These are phyloP conservation scores for Sarocladium strictum DNA, from an alignment of 2,329 filamentous ascomycete genomes.

Conservation along the genomic window DNA sequence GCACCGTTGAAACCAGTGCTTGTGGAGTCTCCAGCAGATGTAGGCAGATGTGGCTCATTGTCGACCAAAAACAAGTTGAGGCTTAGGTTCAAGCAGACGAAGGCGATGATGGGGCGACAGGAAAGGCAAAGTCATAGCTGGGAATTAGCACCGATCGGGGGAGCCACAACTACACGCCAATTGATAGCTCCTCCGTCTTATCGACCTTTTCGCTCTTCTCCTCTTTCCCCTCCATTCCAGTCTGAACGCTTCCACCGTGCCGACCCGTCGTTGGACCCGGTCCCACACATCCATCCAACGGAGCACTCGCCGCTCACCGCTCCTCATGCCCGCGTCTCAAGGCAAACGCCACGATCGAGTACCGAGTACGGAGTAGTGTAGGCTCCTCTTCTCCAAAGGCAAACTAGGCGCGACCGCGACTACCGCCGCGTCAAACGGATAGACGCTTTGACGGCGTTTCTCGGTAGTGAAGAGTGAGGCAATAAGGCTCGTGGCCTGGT, in stretches of 20 bases:
- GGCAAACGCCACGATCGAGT: constrained; percentile 3
- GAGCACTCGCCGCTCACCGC: not conserved
- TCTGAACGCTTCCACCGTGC: not conserved
- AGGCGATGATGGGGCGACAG: not conserved
- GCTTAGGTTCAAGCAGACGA: no score
- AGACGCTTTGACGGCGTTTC: not conserved
- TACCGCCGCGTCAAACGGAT: not conserved
- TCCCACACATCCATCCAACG: constrained; percentile 1
- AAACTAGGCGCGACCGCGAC: not conserved
- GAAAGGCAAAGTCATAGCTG: not conserved
- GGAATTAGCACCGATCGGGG: not conserved
- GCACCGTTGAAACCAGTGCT: not conserved
- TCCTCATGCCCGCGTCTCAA: constrained; percentile 3
- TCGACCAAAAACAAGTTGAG: not conserved
- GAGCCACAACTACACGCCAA: not conserved
- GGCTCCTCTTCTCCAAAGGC: not conserved
- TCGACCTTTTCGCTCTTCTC: not conserved
- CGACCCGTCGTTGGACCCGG: constrained; percentile 3
- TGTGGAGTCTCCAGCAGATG: no score
- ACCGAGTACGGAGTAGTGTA: not conserved
- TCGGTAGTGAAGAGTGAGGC: not conserved
- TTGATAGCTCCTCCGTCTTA: no score
- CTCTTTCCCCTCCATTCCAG: not conserved
- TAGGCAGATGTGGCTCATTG: no score
- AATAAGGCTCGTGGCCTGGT: not conserved